Evolutionary conservation across 2,329 filamentous ascomycete genomes (phyloP).

Genomic region (Cercospora sp.): DNA sequence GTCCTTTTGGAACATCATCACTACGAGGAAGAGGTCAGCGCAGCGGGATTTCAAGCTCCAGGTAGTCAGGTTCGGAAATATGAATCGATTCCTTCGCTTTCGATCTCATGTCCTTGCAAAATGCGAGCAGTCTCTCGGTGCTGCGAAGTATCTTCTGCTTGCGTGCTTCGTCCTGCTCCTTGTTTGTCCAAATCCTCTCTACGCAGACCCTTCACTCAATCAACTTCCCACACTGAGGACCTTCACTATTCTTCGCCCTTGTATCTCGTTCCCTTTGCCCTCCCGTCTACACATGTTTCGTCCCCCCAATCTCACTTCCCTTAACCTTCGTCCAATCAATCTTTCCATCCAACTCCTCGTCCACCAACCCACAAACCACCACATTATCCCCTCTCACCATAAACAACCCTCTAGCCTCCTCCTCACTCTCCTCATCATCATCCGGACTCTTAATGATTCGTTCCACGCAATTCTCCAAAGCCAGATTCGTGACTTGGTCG

Average conservation of each 20-base stretch:
- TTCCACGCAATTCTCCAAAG: conserved; percentile 79
- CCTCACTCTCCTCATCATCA: conserved; percentile 75
- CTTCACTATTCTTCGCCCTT: not conserved
- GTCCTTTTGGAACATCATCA: not conserved
- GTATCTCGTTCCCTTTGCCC: not conserved
- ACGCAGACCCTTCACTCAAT: not conserved
- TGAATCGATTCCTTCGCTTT: not conserved
- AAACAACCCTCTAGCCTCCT: conserved; percentile 84
- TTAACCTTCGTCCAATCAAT: conserved; percentile 94
- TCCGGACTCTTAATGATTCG: conserved; percentile 85
- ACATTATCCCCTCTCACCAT: conserved; percentile 94
- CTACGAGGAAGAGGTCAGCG: not conserved
- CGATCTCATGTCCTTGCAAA: too few relatives aligned
- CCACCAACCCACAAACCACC: conserved; percentile 82
- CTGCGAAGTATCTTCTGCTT: not conserved
- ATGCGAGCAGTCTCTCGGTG: not conserved
- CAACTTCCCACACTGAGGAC: not conserved
- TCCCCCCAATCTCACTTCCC: conserved; percentile 77
- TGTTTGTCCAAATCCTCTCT: not conserved
- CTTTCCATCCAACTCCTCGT: conserved; percentile 82
- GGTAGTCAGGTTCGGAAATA: not conserved
- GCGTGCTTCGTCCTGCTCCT: not conserved
- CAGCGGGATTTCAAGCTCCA: not conserved
- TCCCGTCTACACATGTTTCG: conserved; percentile 56
- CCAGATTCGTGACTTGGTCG: conserved; percentile 90